These are phyloP conservation scores for Massarina eburnea DNA, from an alignment of 2,329 filamentous ascomycete genomes.

Conservation along the genomic window DNA sequence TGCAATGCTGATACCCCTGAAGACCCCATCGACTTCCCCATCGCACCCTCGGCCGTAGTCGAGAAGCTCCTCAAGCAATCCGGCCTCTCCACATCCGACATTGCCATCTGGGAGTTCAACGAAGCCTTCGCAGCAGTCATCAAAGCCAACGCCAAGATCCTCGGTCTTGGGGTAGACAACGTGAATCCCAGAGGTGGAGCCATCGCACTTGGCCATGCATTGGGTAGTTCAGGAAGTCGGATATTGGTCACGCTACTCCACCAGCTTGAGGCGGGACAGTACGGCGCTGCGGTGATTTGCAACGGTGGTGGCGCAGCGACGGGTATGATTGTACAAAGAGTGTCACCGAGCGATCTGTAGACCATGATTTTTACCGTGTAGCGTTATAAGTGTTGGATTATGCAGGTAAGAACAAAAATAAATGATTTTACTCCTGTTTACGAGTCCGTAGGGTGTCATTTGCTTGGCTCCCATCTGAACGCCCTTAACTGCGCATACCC, in stretches of 20 bases:
- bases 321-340: conserved; percentile 85
- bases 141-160: conserved; percentile 90
- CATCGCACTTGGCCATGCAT: conserved; percentile 86
- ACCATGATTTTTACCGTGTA: neutral
- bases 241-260: conserved; percentile 90
- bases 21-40: conserved; percentile 89
- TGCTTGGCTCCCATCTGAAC: no score
- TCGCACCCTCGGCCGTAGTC: conserved; percentile 89
- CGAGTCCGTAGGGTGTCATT: no score
- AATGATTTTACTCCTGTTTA: no score
- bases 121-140: conserved; percentile 96
- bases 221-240: conserved; percentile 89
- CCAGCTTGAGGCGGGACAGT: conserved; percentile 88
- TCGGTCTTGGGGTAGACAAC: conserved; percentile 74
- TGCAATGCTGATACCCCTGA: conserved; percentile 8
- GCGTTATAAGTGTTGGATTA: no score
- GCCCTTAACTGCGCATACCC: no score
- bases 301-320: conserved; percentile 94
- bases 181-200: conserved; percentile 90
- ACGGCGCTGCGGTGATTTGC: conserved; percentile 93
- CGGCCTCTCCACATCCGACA: conserved; percentile 86
- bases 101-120: conserved; percentile 97
- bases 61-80: conserved; percentile 86
- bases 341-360: conserved; percentile 43
- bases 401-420: no score